Conservation (phyloP, 192 early-diverging fungal genomes). For the Coemansia aciculifera region DNA sequence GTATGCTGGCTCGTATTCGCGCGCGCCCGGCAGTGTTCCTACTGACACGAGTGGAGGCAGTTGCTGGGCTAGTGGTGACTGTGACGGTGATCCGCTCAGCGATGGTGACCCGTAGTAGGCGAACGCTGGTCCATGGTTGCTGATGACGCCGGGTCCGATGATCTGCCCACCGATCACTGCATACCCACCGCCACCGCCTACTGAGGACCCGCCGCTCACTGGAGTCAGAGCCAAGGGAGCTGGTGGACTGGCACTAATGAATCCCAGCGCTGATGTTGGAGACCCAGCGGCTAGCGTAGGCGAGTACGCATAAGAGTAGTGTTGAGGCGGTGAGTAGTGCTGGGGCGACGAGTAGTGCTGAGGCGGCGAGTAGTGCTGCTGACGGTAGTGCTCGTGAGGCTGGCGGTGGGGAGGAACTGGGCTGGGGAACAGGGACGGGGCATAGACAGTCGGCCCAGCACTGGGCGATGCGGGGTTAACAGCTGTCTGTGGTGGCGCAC, state of each 20-base stretch:
- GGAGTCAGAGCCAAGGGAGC: slow-evolving; percentile 9
- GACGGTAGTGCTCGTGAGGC: slow-evolving; percentile 2
- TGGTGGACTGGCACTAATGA: slow-evolving; percentile 15
- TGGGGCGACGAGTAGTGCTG: slow-evolving; percentile 7
- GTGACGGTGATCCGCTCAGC: slow-evolving; percentile 14
- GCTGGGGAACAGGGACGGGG: slow-evolving; percentile 3
- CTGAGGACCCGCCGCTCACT: neutral
- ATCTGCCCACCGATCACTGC: slow-evolving; percentile 20
- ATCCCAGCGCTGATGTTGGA: slow-evolving; percentile 19
- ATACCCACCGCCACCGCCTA: neutral
- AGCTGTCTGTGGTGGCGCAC: neutral
- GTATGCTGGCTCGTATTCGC: neutral
- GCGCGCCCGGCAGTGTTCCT: neutral
- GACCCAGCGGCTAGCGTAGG: slow-evolving; percentile 15
- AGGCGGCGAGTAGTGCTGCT: slow-evolving; percentile 11
- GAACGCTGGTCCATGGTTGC: slow-evolving; percentile 16
- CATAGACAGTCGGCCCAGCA: neutral
- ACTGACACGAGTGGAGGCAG: neutral
- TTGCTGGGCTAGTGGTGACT: slow-evolving; percentile 12
- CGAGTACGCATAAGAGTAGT: slow-evolving; percentile 13
- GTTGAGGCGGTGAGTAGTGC: slow-evolving; percentile 7
- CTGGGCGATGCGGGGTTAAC: slow-evolving; percentile 8
- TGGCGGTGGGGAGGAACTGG: slow-evolving; percentile 6
- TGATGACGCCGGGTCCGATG: slow-evolving; percentile 9
- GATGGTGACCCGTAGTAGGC: slow-evolving; percentile 32